Evolutionary conservation across 2,329 filamentous ascomycete genomes (phyloP).

Genomic region (Endocalyx cinctus): DNA sequence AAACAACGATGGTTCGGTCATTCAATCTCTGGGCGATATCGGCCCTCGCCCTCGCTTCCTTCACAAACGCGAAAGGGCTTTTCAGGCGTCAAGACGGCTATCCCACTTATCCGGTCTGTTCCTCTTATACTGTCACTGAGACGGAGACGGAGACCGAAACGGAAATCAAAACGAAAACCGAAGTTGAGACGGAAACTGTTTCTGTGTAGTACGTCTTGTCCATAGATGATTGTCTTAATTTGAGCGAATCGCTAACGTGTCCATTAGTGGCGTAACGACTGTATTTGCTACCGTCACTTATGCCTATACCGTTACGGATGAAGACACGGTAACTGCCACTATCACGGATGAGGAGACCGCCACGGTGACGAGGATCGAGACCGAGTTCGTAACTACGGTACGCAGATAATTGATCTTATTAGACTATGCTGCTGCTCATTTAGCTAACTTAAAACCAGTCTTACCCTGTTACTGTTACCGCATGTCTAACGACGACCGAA

Average conservation of each 20-base stretch:
- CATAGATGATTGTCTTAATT: not conserved
- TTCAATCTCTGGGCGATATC: constrained; percentile 15
- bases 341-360: constrained; percentile 10
- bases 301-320: constrained; percentile 12
- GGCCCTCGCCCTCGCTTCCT: constrained; percentile 15
- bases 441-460: constrained; percentile 8
- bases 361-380: constrained; percentile 4
- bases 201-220: constrained; percentile 7
- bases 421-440: not conserved
- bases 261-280: constrained; percentile 14
- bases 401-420: constrained; percentile 2
- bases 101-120: constrained; percentile 8
- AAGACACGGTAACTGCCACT: constrained; percentile 12
- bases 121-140: constrained; percentile 13
- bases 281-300: constrained; percentile 12
- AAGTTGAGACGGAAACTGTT: constrained; percentile 9
- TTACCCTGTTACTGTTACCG: constrained; percentile 6
- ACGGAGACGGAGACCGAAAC: constrained; percentile 17
- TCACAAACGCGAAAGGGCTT: constrained; percentile 15
- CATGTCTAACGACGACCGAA: constrained; percentile 2
- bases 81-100: constrained; percentile 7
- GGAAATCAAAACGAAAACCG: constrained; percentile 14
- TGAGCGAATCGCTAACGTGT: constrained; percentile 7
- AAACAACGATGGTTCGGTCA: constrained; percentile 19
- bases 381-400: constrained; percentile 7